A percentile compares a stretch with the other conserved stretches of the same genome.
Conservation (phyloP, 2,329 filamentous ascomycete genomes). For the Penicillium rolfsii region DNA sequence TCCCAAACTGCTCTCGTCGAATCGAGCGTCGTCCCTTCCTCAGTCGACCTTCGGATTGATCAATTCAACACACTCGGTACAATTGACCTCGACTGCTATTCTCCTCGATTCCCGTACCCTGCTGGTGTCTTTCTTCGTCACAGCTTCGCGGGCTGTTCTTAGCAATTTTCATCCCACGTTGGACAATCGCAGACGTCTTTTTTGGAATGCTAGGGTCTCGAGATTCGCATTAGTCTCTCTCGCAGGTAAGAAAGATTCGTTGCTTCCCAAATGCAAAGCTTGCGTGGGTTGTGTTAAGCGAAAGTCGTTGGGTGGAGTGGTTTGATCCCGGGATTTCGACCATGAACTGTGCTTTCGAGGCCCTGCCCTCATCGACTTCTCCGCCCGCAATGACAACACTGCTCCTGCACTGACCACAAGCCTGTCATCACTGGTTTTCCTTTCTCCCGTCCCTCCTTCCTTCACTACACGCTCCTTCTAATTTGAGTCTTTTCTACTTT, state of each 20-base stretch:
- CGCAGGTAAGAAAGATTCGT: conserved; percentile 27
- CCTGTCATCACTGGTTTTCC: conserved; percentile 31
- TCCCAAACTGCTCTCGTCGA: conserved; percentile 24
- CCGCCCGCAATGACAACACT: conserved; percentile 12
- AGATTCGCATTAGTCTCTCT: conserved; percentile 27
- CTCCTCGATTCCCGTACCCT: conserved; percentile 14
- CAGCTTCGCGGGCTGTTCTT: conserved; percentile 23
- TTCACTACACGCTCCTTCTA: conserved; percentile 19
- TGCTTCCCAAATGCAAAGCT: not conserved
- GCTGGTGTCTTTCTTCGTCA: conserved; percentile 11
- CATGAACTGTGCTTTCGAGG: conserved; percentile 6
- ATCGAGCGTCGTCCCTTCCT: conserved; percentile 23
- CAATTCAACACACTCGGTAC: conserved; percentile 18
- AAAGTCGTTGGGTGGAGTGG: not conserved
- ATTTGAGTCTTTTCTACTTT: conserved; percentile 7
- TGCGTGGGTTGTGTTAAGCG: conserved; percentile 3
- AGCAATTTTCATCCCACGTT: conserved; percentile 31
- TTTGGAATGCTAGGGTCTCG: conserved; percentile 31
- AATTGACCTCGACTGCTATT: conserved; percentile 19
- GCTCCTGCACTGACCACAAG: conserved; percentile 5
- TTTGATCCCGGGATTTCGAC: not conserved
- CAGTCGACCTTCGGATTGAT: conserved; percentile 23
- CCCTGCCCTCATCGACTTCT: conserved; percentile 4
- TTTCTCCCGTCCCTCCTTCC: conserved; percentile 18
- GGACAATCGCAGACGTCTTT: conserved; percentile 30